Evolutionary conservation across 2,329 filamentous ascomycete species (phyloP), one percentile per base, ranked within the genome.

Genomic region (Mariannaea sp.): DNA sequence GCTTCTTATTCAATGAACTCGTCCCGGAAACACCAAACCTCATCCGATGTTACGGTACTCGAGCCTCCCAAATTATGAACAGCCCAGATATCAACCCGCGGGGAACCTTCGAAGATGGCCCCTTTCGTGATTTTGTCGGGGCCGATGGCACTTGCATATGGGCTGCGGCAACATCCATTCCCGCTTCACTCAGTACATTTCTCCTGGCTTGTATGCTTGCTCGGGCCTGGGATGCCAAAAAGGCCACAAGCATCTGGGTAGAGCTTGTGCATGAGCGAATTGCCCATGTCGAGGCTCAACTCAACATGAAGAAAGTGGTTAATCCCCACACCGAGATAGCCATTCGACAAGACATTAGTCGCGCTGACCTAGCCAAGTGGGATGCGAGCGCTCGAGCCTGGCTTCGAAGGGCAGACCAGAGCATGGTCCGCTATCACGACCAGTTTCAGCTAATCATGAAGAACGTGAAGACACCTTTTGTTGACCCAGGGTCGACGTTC

Each of bases 171-270:
- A 55, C 53, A 20, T 55, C 47, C 5, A 33, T 30, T 8, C 12
- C 32, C 1, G 42, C 22, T 6, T 38, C 47, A 3, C 7, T 55
- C 27, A 26, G 17, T 7, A 38, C 27, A 24, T 41, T 43, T 14
- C 47, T 55, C 10, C 53, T 55, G 7, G 47, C 53, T 12, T 55
- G 53, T 27, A 51, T 55, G 47, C 38, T 55, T 16, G 53, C 42
- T 7, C 7, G 46, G 10, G 33, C 33, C 8, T 55, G 40, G 36
- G 33, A 47, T 27, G 36, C 47, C 14, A 36, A 29, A 36, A 33
- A 38, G 10, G 53, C 53, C 1, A 42, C 26, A 9, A 24, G 22
- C 17, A 48, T 55, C 12, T 55, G 52, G 46, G 39, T 20, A 7
- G 41, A 55, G 32, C 40, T 54, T 19, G 24, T 54, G 16, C 32